Conservation (phyloP, 2,329 filamentous ascomycete genomes). For the Nemania sp. region DNA sequence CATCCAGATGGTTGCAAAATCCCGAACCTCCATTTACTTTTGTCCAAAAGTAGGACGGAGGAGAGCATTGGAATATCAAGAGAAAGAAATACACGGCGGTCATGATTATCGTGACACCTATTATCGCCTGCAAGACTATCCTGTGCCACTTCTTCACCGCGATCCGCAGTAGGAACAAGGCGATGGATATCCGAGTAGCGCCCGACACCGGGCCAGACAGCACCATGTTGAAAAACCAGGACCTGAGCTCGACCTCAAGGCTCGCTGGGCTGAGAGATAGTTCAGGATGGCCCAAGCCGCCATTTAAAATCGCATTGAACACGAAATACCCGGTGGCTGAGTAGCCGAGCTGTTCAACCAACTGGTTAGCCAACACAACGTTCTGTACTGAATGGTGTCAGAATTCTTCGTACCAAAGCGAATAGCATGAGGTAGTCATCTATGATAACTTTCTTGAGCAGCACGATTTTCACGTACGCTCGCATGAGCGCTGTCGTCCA, state of each 20-base stretch:
- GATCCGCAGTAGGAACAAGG: constrained; percentile 47
- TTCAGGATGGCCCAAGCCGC: constrained; percentile 37
- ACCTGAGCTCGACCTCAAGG: constrained; percentile 37
- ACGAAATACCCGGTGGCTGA: constrained; percentile 39
- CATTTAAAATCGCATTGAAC: constrained; percentile 38
- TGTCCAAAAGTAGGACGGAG: constrained; percentile 53
- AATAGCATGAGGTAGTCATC: constrained; percentile 54
- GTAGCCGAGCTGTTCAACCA: constrained; percentile 40
- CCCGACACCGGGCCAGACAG: constrained; percentile 47
- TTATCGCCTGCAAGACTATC: constrained; percentile 39
- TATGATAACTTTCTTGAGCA: constrained; percentile 47
- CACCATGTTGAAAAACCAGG: constrained; percentile 47
- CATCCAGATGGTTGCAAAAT: constrained; percentile 44
- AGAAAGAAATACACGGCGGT: constrained; percentile 49
- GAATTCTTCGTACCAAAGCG: constrained; percentile 46
- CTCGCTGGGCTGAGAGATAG: constrained; percentile 28
- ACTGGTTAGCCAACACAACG: constrained; percentile 11
- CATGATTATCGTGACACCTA: constrained; percentile 43
- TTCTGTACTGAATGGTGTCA: neutral
- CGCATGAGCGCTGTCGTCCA: constrained; percentile 46
- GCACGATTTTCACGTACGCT: constrained; percentile 48
- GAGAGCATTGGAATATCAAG: constrained; percentile 53
- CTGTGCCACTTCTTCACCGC: constrained; percentile 41
- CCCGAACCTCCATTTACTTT: constrained; percentile 43
- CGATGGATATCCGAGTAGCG: constrained; percentile 46